Evolutionary conservation across 2,329 filamentous ascomycete genomes (phyloP), one percentile per base, ranked within the genome.

Genomic region (Didymella segeticola): DNA sequence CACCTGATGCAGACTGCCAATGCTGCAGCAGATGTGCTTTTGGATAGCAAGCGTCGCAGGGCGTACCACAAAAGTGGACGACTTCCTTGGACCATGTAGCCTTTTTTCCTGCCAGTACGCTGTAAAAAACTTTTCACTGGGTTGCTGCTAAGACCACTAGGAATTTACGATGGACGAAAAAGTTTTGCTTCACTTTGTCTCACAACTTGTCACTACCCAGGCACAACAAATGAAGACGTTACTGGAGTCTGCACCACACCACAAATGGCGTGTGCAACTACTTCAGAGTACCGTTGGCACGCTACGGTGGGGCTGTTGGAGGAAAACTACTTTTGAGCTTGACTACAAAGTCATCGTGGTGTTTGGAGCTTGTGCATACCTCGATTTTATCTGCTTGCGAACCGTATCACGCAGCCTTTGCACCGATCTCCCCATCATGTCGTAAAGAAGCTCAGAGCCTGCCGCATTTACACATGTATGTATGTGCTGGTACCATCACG

Each of bases 1-100:
- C 15, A 43, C 12, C 46, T 43, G 19, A 71, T 71, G 68, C 58
- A 67, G 52, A 52, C 55, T 12, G 50, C 70, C 23, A 69, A 69
- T 25, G 67, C 59, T 4, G 61, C 67, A 0, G 65, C 57, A 30
- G 67, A 68, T 15, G 48, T 71, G 15, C 43, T 71, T 17, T 23
- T 64, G 8, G 56, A 67, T 25, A 15, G 14, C 4, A 26, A 10
- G 4, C 41, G 43, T 14, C 58, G 66, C 20, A 46, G 42, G 14
- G 47, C 42, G 8, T 64, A 64, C 27, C 45, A 64, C 37, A 26
- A 19, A n/a, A 48, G 34, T 22, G 62, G 60, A 8, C 49, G 53
- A 15, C 42, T 63, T 7, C 57, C 60, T 8, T 60, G 57, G 57
- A 20, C 17, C 23, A 33, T 17, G 10, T 61, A 27, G 49, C 17